phyloP scores from a whole-genome alignment of 164 flowering plant genomes.

The Litsea cubeba region DNA sequence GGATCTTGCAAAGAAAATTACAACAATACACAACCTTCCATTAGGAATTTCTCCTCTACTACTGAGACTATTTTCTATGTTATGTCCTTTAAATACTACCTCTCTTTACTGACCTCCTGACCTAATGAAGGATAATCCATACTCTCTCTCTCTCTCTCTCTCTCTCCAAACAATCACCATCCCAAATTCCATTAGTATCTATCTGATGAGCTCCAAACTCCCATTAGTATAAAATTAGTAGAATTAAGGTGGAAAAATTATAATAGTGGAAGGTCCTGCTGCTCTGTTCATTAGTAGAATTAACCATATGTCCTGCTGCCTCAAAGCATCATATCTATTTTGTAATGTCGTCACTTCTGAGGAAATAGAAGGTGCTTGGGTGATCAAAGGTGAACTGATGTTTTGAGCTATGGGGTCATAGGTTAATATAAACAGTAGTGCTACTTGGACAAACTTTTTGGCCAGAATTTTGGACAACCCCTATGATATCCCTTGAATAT shows the following conservation, averaged over 20 bases:
- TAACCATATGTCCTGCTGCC: not conserved
- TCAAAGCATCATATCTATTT: not conserved
- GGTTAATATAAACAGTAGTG: too few relatives aligned
- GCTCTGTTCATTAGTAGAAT: not conserved
- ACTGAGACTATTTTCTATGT: too few relatives aligned
- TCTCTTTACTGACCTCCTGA: not conserved
- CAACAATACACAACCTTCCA: not conserved
- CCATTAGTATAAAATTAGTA: too few relatives aligned
- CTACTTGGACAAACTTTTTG: too few relatives aligned
- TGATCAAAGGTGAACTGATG: not conserved
- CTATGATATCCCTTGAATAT: too few relatives aligned
- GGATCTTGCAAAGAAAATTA: constrained; percentile 5
- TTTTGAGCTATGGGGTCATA: not conserved
- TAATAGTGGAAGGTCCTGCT: too few relatives aligned
- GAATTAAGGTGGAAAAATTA: not conserved
- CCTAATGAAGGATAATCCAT: not conserved
- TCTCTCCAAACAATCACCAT: too few relatives aligned
- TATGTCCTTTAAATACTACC: not conserved
- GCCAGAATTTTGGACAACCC: too few relatives aligned
- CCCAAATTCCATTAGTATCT: not conserved
- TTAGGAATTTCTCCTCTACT: not conserved
- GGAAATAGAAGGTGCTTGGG: not conserved
- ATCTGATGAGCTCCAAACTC: too few relatives aligned
- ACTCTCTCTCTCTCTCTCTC: not conserved
- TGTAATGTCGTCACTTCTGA: not conserved